A percentile compares a stretch with the other conserved stretches of the same genome.
Evolutionary conservation across 164 flowering plant genomes (phyloP).

Genomic region (Macadamia tetraphylla): DNA sequence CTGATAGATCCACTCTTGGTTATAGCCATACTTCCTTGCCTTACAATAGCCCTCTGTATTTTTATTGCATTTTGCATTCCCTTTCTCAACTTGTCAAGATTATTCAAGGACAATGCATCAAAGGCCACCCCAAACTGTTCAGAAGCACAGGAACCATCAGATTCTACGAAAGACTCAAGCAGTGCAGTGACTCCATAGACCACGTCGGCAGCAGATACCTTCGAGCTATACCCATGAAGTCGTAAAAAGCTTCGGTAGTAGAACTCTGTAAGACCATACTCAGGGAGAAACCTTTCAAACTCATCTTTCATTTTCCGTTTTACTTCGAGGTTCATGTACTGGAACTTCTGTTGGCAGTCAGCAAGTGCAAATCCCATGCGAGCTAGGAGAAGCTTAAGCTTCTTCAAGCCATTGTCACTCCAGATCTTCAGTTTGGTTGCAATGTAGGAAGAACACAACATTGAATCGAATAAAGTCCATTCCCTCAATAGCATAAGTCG

Average conservation of each 20-base stretch:
- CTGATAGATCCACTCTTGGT: constrained; percentile 61
- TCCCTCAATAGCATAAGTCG: constrained; percentile 63
- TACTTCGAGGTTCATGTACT: constrained; percentile 85
- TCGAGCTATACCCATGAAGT: constrained; percentile 63
- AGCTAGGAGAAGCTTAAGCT: constrained; percentile 77
- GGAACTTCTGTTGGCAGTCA: constrained; percentile 94
- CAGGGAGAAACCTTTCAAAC: constrained; percentile 46
- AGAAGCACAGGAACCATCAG: constrained; percentile 53
- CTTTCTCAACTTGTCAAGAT: constrained; percentile 45
- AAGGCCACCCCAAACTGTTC: constrained; percentile 62
- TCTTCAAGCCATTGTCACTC: constrained; percentile 84
- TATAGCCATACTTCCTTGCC: constrained; percentile 74
- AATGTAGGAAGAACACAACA: constrained; percentile 70
- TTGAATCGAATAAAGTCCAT: constrained; percentile 78
- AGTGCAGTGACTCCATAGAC: constrained; percentile 70
- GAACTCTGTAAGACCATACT: constrained; percentile 80
- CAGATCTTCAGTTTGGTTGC: constrained; percentile 74
- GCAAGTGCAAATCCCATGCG: constrained; percentile 90
- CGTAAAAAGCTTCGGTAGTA: constrained; percentile 62
- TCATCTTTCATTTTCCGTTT: constrained; percentile 74
- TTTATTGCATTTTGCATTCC: constrained; percentile 70
- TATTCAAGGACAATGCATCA: constrained; percentile 56
- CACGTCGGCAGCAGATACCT: constrained; percentile 74
- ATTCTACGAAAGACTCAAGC: constrained; percentile 29
- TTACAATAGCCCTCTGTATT: constrained; percentile 70